These are phyloP conservation scores for Lichtheimia ornata DNA, from an alignment of 371 early-diverging fungal species.

Conservation along the genomic window DNA sequence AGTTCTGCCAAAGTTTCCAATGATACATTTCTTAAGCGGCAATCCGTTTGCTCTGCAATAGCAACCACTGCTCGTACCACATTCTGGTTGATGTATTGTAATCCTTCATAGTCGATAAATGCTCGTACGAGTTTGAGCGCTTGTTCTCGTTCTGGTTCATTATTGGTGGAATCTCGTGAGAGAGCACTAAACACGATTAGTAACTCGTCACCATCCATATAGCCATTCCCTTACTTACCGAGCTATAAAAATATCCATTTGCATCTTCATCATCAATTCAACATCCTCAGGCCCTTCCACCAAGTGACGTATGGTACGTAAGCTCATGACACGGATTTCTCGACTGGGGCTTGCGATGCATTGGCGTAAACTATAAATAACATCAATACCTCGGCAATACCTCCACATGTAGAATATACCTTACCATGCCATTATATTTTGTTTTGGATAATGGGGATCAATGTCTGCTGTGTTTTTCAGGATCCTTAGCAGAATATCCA, in stretches of 20 bases:
- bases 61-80: slow-evolving; percentile 77
- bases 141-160: slow-evolving; percentile 78
- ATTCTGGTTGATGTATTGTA: slow-evolving; percentile 58
- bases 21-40: slow-evolving; percentile 70
- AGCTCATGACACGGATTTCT: slow-evolving; percentile 55
- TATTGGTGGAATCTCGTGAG: slow-evolving; percentile 58
- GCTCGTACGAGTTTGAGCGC: slow-evolving; percentile 70
- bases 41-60: slow-evolving; percentile 80
- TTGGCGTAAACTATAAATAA: slow-evolving; percentile 45
- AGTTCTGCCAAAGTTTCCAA: slow-evolving; percentile 82
- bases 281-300: slow-evolving; percentile 47
- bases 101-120: slow-evolving; percentile 70
- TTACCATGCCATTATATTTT: slow-evolving; percentile 35
- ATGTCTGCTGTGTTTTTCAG: slow-evolving; percentile 48
- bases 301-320: slow-evolving; percentile 58
- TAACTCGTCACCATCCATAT: too few species aligned
- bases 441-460: slow-evolving; percentile 36
- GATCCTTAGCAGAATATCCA: slow-evolving; percentile 39
- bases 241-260: slow-evolving; percentile 68
- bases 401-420: background rate
- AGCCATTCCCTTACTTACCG: slow-evolving; percentile 45
- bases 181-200: slow-evolving; percentile 46
- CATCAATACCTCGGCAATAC: background rate
- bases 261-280: slow-evolving; percentile 48
- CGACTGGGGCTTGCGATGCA: slow-evolving; percentile 55